A percentile compares a stretch with the other conserved stretches of the same genome.
phyloP scores from a whole-genome alignment of 2,329 filamentous ascomycete genomes.

The Beauveria pseudobassiana region DNA sequence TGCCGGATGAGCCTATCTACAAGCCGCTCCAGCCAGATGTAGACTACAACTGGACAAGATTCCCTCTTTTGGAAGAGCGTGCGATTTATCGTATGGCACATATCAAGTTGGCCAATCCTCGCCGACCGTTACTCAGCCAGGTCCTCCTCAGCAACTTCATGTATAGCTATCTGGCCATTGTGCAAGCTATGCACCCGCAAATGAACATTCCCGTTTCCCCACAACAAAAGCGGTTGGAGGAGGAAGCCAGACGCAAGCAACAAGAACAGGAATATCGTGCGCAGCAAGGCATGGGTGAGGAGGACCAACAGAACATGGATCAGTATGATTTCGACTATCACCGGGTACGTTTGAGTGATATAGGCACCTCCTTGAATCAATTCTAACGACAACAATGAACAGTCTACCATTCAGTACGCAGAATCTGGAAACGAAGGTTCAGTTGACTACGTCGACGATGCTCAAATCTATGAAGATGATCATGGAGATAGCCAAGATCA shows the following conservation, averaged over 20 bases:
- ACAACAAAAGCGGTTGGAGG: constrained; percentile 58
- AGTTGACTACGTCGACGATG: constrained; percentile 44
- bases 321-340: constrained; percentile 49
- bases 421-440: constrained; percentile 35
- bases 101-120: constrained; percentile 96
- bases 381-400: constrained; percentile 7
- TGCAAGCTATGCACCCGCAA: constrained; percentile 97
- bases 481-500: constrained; percentile 33
- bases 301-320: constrained; percentile 41
- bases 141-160: constrained; percentile 98
- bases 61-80: constrained; percentile 89
- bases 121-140: constrained; percentile 85
- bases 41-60: constrained; percentile 93
- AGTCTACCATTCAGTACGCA: constrained; percentile 40
- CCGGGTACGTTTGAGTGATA: constrained; percentile 31
- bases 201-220: constrained; percentile 83
- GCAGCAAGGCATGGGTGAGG: constrained; percentile 39
- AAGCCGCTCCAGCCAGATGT: constrained; percentile 74
- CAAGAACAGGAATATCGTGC: constrained; percentile 39
- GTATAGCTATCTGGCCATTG: constrained; percentile 98
- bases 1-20: constrained; percentile 71
- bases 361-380: neutral
- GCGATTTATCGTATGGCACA: constrained; percentile 99
- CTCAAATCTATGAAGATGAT: constrained; percentile 46
- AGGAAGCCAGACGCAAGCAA: constrained; percentile 43